Evolutionary conservation across 1,139 yeast species (phyloP).

Genomic region (Lodderomyces oxycetoniae): DNA sequence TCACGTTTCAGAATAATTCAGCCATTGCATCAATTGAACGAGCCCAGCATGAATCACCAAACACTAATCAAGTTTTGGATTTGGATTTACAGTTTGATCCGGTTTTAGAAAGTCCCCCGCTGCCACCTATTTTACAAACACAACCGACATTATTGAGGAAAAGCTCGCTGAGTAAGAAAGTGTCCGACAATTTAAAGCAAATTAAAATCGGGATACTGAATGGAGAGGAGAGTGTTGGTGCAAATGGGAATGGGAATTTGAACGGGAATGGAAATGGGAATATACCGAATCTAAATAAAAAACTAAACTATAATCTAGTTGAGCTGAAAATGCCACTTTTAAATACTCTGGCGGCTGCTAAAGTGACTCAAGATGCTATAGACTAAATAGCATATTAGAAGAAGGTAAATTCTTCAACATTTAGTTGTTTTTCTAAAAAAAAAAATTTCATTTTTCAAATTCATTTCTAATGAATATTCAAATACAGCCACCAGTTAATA

Average conservation of each 20-base stretch:
- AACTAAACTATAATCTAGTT: constrained; percentile 7
- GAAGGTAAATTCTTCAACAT: background rate
- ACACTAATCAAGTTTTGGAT: constrained; percentile 15
- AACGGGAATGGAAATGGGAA: too few relatives aligned
- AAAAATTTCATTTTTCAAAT: background rate
- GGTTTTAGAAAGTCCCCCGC: constrained; percentile 30
- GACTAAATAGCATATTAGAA: background rate
- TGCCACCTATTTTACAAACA: background rate
- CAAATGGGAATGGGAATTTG: too few relatives aligned
- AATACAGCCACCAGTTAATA: too few relatives aligned
- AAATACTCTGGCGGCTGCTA: constrained; percentile 34
- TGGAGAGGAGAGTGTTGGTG: too few relatives aligned
- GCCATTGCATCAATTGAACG: background rate
- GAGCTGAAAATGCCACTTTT: constrained; percentile 25
- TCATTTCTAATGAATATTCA: too few relatives aligned
- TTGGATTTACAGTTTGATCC: constrained; percentile 30
- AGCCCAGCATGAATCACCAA: constrained; percentile 6
- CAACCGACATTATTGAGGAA: background rate
- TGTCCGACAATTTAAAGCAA: constrained; percentile 5
- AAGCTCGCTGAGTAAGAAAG: background rate
- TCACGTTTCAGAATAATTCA: constrained; percentile 6
- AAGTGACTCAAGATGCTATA: constrained; percentile 11
- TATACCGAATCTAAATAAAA: background rate
- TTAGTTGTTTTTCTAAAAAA: background rate
- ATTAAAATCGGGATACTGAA: constrained; percentile 3